Evolutionary conservation across 352 stramenopile genomes (phyloP), one percentile per base, ranked within the genome.

Genomic region (Lagenidium giganteum): DNA sequence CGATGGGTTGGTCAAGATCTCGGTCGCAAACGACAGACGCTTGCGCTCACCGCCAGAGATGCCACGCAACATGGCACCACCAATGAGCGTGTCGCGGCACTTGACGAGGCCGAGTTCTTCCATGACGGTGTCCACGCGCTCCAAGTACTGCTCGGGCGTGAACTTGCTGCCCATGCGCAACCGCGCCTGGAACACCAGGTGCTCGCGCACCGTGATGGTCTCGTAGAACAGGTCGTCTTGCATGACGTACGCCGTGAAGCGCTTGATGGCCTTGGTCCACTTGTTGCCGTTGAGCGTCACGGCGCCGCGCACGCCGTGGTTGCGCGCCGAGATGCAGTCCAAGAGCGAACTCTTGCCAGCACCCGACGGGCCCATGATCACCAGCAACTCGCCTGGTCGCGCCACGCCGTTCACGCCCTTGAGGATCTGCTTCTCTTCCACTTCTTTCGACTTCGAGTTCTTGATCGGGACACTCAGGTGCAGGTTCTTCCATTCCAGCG

Each of bases 171-270:
- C 81, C 47, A 96, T 76, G 8, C 83, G 66, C 0, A 98, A 59
- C 35, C 69, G 58, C 0, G 87, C 83, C 13, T 92, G 70, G 60
- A 95, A 96, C 17, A 72, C 58, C 4, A 97, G 44, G 45, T 96
- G 87, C 57, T 97, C 86, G 39, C 83, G 67, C 1, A 96, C 87
- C 1, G 89, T 97, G 20, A 96, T 69, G 28, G 88, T 94, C n/a
- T 51, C 36, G 33, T 96, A 72, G 31, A 97, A 76, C 5, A 96
- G 57, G 60, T 97, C 86, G 48, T 97, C 87, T 41, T 96, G 86
- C 59, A 85, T 78, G n/a, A 97, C 78, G 47, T 95, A 95, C 4
- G 66, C 65, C 1, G 57, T 21, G 21, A 47, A 32, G 29, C 20
- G 25, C 6, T 46, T 37, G 5, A 38, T 64, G 5, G 32, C 39